Evolutionary conservation across 176 grass and related monocot species (phyloP).

Genomic region (bread wheat (Triticum aestivum)): IWGSC_CS_RefSeq_v2.1 NC_057800.1:16066309-16066808

Average conservation of each 20-base stretch:
- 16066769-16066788: not conserved
- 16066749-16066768: not conserved
- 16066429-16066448: not conserved
- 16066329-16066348: not conserved
- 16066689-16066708: not conserved
- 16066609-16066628: not conserved
- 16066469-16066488: not conserved
- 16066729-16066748: not conserved
- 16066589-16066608: not conserved
- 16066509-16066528: constrained; percentile 6
- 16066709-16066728: not conserved
- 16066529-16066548: constrained; percentile 15
- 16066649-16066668: not conserved
- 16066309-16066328: not conserved
- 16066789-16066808: not conserved
- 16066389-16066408: constrained; percentile 12
- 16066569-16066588: not conserved
- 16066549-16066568: not conserved
- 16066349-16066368: not conserved
- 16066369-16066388: constrained; percentile 16
- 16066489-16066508: not conserved
- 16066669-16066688: not conserved
- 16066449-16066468: too few relatives aligned
- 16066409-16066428: too few relatives aligned
- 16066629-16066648: not conserved